phyloP scores from a whole-genome alignment of 2,329 filamentous ascomycete species.

The Cladophialophora immunda region DNA sequence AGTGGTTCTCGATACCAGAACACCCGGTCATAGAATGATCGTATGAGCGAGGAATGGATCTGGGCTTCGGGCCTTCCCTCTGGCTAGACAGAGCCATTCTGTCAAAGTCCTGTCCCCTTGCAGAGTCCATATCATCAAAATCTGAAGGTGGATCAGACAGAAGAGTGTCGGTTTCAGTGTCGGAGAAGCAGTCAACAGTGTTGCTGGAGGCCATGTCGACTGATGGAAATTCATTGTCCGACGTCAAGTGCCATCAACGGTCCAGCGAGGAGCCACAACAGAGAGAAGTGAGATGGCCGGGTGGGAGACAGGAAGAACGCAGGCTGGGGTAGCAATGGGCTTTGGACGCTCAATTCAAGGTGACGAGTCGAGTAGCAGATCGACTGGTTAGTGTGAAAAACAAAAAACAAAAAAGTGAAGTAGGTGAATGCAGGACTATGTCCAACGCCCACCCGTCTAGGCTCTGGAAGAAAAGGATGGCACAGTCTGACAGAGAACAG shows the following conservation, averaged over 20 bases:
- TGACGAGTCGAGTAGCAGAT: neutral
- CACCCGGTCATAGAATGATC: neutral
- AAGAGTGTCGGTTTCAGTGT: conserved; percentile 30
- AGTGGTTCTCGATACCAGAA: neutral
- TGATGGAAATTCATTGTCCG: conserved; percentile 1
- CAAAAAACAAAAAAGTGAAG: neutral
- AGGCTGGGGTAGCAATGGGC: neutral
- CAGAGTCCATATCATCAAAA: conserved; percentile 24
- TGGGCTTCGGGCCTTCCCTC: conserved; percentile 1
- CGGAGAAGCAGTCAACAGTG: conserved; percentile 9
- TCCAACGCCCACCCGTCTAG: too few species aligned
- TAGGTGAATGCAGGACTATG: neutral
- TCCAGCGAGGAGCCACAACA: neutral
- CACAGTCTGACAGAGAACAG: too few species aligned
- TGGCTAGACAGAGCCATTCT: neutral
- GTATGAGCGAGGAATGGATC: conserved; percentile 6
- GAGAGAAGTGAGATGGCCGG: neutral
- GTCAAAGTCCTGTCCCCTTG: conserved; percentile 1
- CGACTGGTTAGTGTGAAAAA: neutral
- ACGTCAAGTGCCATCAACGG: neutral
- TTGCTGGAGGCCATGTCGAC: conserved; percentile 4
- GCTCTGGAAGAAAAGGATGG: too few species aligned
- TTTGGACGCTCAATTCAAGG: neutral
- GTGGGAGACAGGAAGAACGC: neutral
- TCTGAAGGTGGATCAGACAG: conserved; percentile 33